Base-by-base conservation (phyloP, 495 filamentous ascomycete genomes). In the Neurospora terricola region DNA sequence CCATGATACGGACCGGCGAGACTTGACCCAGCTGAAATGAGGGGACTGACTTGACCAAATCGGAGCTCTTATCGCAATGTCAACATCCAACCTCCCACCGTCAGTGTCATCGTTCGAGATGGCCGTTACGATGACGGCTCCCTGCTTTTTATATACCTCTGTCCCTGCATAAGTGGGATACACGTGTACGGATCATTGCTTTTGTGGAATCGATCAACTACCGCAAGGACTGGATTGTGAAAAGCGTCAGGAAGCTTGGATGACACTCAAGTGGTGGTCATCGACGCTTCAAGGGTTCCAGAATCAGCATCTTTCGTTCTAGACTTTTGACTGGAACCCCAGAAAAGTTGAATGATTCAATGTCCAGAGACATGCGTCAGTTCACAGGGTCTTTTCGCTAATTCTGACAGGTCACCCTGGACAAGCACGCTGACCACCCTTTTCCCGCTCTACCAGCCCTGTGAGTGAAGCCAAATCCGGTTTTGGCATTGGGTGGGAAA, bases 401-500 rank as follows among this genome's bases (percentile, higher is more conserved):
- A 70, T 73, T 69, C 72, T 27, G 70, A 69, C 66, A 34, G 30
- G 70, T 54, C 40, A 12, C 14, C 38, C 27, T 40, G 27, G 39
- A 71, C 42, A 40, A 48, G 43, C 43, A 45, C 48, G 21, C 48
- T 54, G 42, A 45, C 70, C 30, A 54, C 42, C 27, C 27, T 54
- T 8, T 37, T 30, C 39, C 23, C 18, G 18, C 42, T 40, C 39
- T 54, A 45, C 21, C 45, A 27, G 48, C 48, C 48, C 48, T 54
- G 48, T 59, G 48, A 27, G 48, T 59, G 48, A 59, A 27, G 34
- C 14, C 69, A 73, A 79, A 79, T 77, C 78, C 77, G 77, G 79
- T 77, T 80, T 81, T 80, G 72, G 76, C 76, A 80, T 80, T 78
- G 79, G 77, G 0, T 66, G 54, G 54, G 54, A 66, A 34, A 18